Percentiles rank a stretch among this genome's conserved stretches.
Evolutionary conservation across 2,329 filamentous ascomycete species (phyloP).

Genomic region (Aspergillus puulaauensis): DNA sequence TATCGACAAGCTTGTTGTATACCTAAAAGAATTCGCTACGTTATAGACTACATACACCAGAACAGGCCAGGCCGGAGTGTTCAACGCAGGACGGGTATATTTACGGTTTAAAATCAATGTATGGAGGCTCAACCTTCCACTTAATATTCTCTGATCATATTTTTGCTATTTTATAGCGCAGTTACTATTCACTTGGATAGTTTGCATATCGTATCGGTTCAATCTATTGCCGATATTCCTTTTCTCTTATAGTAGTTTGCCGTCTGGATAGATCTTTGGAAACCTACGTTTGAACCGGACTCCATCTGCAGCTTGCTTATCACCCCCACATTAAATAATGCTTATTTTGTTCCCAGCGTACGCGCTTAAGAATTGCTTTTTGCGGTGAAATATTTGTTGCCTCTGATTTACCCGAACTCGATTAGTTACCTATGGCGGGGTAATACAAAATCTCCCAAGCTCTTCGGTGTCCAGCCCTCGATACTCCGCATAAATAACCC

Average conservation of each 20-base stretch:
- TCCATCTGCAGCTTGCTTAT: background rate
- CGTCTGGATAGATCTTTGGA: background rate
- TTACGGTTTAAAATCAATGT: background rate
- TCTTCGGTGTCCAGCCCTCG: too few species aligned
- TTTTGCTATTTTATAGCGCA: background rate
- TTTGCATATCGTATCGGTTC: background rate
- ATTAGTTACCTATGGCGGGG: background rate
- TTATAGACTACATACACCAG: background rate
- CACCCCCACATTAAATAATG: background rate
- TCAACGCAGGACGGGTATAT: slow-evolving; percentile 4
- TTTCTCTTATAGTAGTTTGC: background rate
- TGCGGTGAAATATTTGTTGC: background rate
- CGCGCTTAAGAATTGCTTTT: background rate
- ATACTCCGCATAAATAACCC: too few species aligned
- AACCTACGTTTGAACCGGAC: background rate
- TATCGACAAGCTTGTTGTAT: slow-evolving; percentile 42
- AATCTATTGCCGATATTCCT: background rate
- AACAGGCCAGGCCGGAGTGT: background rate
- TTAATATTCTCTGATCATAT: background rate
- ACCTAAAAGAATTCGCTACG: slow-evolving; percentile 55
- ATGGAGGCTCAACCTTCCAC: slow-evolving; percentile 14
- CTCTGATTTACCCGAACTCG: background rate
- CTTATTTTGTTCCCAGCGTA: too few species aligned
- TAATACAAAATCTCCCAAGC: background rate
- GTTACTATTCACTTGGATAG: background rate